Evolutionary conservation across 345 rosid genomes (phyloP).

Genomic region (Streptanthus diversifolius): DNA sequence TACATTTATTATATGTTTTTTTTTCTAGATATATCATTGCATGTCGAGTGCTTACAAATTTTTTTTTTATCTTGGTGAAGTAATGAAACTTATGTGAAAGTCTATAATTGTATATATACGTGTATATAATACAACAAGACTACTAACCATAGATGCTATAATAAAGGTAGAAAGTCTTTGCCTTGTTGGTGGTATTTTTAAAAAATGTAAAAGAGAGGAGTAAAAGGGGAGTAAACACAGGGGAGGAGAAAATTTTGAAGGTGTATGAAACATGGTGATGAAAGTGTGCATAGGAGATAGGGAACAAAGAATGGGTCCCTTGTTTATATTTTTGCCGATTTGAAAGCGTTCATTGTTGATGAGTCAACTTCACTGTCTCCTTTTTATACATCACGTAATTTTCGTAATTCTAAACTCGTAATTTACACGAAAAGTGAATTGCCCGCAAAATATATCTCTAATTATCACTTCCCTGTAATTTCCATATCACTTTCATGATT

Average conservation of each 20-base stretch:
- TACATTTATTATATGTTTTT: too few species aligned
- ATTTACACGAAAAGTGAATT: conserved; percentile 23
- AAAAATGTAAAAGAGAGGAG: background rate
- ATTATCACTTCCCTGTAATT: conserved; percentile 4
- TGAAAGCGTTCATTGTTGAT: conserved; percentile 43
- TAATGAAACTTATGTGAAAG: too few species aligned
- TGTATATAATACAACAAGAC: too few species aligned
- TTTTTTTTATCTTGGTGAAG: too few species aligned
- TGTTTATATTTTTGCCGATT: conserved; percentile 29
- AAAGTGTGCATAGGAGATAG: conserved; percentile 42
- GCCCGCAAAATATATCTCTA: background rate
- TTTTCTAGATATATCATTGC: too few species aligned
- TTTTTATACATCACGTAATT: conserved; percentile 34
- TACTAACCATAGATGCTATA: too few species aligned
- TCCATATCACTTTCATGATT: conserved; percentile 7
- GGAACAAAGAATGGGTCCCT: conserved; percentile 64
- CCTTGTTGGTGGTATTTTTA: too few species aligned
- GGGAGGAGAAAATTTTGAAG: background rate
- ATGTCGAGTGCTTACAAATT: too few species aligned
- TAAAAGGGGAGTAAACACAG: background rate
- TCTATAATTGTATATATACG: too few species aligned
- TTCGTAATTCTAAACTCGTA: conserved; percentile 4
- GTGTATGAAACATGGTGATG: conserved; percentile 35
- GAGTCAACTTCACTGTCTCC: conserved; percentile 58
- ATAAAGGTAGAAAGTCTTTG: too few species aligned